phyloP scores from a whole-genome alignment of 805 yeast genomes.

The Metschnikowia lunata region DNA sequence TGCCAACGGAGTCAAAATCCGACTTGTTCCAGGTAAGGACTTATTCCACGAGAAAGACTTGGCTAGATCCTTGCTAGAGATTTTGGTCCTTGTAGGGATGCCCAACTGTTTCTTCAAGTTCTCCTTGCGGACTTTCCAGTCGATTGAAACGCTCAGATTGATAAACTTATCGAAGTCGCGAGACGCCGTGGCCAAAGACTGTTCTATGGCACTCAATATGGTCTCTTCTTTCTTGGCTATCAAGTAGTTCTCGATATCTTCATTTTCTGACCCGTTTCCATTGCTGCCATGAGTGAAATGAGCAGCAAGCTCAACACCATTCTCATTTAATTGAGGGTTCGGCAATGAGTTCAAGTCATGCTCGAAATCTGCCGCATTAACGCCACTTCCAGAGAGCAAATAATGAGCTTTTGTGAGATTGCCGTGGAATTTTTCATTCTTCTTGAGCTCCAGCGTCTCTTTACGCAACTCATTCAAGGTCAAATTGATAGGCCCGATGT shows the following conservation, averaged over 20 bases:
- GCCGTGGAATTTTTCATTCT: constrained; percentile 23
- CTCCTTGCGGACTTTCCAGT: constrained; percentile 78
- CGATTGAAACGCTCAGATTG: constrained; percentile 65
- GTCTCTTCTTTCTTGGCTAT: constrained; percentile 75
- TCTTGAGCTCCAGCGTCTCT: constrained; percentile 57
- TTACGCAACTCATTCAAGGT: constrained; percentile 75
- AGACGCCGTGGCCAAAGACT: constrained; percentile 66
- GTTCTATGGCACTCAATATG: constrained; percentile 78
- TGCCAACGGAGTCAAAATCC: constrained; percentile 31
- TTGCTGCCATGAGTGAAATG: not conserved
- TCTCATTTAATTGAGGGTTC: not conserved
- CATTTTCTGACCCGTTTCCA: not conserved
- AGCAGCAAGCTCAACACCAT: constrained; percentile 1
- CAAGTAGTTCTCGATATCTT: constrained; percentile 54
- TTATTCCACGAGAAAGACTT: constrained; percentile 34
- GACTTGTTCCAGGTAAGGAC: constrained; percentile 28
- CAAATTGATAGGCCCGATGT: constrained; percentile 75
- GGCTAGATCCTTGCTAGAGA: constrained; percentile 16
- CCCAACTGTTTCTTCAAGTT: constrained; percentile 74
- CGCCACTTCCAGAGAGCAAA: constrained; percentile 82
- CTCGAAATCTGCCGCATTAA: constrained; percentile 80
- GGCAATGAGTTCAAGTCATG: constrained; percentile 42
- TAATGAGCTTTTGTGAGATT: constrained; percentile 76
- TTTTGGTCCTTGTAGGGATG: constrained; percentile 12
- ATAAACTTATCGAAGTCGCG: constrained; percentile 79